Conservation (phyloP, 2,329 filamentous ascomycete genomes). For the Xylaria sp. region DNA sequence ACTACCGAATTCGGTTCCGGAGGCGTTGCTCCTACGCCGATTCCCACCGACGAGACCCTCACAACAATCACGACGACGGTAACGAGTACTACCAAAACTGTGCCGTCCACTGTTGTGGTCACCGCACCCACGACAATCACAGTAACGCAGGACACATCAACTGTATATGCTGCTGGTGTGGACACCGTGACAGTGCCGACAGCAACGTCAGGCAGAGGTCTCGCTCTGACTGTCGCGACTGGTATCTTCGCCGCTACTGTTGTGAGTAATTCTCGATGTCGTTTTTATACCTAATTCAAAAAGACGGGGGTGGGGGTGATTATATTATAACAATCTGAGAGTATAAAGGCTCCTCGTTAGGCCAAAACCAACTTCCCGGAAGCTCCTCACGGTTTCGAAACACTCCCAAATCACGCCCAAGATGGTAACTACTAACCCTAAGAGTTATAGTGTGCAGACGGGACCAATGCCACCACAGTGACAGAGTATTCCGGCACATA, state of each 20-base stretch:
- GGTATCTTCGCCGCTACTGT: slow-evolving; percentile 20
- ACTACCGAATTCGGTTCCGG: slow-evolving; percentile 14
- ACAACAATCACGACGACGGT: slow-evolving; percentile 12
- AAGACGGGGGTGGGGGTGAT: too few species aligned
- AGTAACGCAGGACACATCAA: slow-evolving; percentile 8
- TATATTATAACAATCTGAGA: not conserved
- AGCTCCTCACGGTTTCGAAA: not conserved
- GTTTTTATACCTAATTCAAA: not conserved
- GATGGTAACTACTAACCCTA: not conserved
- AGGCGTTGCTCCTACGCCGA: slow-evolving; percentile 15
- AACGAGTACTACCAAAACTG: slow-evolving; percentile 10
- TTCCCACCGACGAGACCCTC: slow-evolving; percentile 1
- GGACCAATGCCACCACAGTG: slow-evolving; percentile 25
- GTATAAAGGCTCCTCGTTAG: not conserved
- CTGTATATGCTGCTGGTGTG: not conserved
- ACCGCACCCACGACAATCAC: slow-evolving; percentile 14
- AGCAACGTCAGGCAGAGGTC: slow-evolving; percentile 5
- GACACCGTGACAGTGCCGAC: slow-evolving; percentile 20
- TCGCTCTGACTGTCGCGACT: slow-evolving; percentile 16
- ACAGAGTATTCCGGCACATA: slow-evolving; percentile 31
- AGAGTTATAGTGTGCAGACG: slow-evolving; percentile 15
- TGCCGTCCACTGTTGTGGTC: slow-evolving; percentile 9
- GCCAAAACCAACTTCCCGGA: not conserved
- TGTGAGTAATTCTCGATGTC: not conserved
- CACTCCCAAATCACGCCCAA: not conserved